Base-by-base conservation (phyloP, 2,329 filamentous ascomycete species). In the Xylariaceae sp. region DNA sequence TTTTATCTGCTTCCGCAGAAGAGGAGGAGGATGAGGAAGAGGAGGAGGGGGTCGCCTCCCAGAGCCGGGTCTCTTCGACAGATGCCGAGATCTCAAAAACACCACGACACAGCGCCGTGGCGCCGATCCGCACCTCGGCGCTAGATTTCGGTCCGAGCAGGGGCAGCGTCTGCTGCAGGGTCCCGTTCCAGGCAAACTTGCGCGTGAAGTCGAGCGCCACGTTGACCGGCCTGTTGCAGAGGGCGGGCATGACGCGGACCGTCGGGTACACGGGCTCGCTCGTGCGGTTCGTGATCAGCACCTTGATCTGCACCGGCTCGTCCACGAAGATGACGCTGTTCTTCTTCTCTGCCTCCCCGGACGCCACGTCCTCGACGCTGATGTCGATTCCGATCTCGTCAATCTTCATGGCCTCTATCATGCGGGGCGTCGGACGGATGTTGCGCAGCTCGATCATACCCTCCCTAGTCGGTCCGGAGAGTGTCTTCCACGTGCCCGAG, bases 101-200 rank as follows among this genome's bases (percentile, higher is more conserved):
- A 12, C 89, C 89, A 31, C 80, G 74, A 50, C 84, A 88, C 23
- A 95, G 73, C 21, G 83, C 75, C 29, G 85, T 85, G 30, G 89
- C 71, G 4, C 85, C 85, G 3, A 94, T 63, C 2, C 72, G 69
- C 15, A 85, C 69, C 44, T 81, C 74, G 0, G 71, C 69, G n/a
- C 64, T 74, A 31, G 73, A 68, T 4, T 77, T 74, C 0, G 79
- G 76, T 5, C 64, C 61, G 1, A 95, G 58, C 5, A 76, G 56
- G 0, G 83, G 79, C 0, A 95, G 65, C 2, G 76, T 71, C 54
- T 82, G 81, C 63, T 96, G 89, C 41, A 95, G 63, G 19, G 85
- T 81, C 2, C 89, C 89, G 48, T 88, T 90, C 82, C 87, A 92
- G 1, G 82, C 81, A 38, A 95, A 74, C 47, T 88, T 86, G 55